Base-by-base conservation (phyloP, 768 basidiomycete genomes). In the Tulasnella sp. region DNA sequence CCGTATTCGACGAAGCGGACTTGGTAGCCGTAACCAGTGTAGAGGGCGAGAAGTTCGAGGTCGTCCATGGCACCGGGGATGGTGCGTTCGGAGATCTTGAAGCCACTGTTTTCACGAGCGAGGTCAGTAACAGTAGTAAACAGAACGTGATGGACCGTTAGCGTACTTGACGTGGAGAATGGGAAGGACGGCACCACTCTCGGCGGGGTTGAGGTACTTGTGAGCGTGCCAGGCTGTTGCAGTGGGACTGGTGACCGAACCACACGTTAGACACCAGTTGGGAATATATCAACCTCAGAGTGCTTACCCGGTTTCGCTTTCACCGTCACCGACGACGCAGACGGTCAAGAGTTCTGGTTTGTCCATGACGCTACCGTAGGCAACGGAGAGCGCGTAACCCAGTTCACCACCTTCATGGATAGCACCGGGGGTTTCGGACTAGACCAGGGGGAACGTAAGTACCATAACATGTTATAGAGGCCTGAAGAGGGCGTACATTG, bases 341-440 rank as follows among this genome's bases (percentile, higher is more conserved):
- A 91, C 88, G 26, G 92, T 90, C 81, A 96, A 88, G 23, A 95
- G 89, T 82, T 96, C 88, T 10, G 94, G 95, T 80, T 93, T 91
- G 83, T 98, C 95, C 93, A 97, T 95, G 81, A 93, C 90, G 35
- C 93, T 91, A 46, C 95, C 95, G 82, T 93, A 96, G 0, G 93
- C 88, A 11, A 94, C 94, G 57, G 91, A 88, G 48, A 96, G 89
- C 4, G 94, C 94, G 80, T 96, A 97, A 10, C 95, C 95, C 18
- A 96, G 88, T 83, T 96, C 95, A 18, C 87, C 86, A 75, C 95
- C 95, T 84, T 98, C 95, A 81, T 98, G 95, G 80, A 98, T 96
- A 3, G 89, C 87, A 6, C 95, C 95, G 26, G 95, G 95, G 0
- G 93, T 95, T 83, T 93, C 89, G 0, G 94, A 92, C 78, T 94